A percentile compares a stretch with the other conserved stretches of the same genome.
Evolutionary conservation across 1,139 yeast genomes (phyloP).

Genomic region (Nakaseomyces sp.): DNA sequence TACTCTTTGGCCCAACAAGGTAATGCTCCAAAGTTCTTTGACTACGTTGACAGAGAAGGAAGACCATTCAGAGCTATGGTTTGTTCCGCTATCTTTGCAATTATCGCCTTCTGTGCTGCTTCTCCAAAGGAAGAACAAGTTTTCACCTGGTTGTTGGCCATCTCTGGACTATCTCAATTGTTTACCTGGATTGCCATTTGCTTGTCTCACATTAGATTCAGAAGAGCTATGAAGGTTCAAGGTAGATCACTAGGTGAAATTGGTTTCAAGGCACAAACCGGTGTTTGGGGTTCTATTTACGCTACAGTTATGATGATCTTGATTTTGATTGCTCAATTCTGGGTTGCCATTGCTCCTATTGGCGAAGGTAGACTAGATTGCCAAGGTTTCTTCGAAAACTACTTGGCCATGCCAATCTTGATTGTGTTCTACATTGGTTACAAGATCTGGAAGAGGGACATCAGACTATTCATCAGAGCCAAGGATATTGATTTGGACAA

Average conservation of each 20-base stretch:
- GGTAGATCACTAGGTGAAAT: slow-evolving; percentile 44
- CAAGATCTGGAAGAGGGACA: slow-evolving; percentile 46
- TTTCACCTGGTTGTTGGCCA: slow-evolving; percentile 52
- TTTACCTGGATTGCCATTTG: slow-evolving; percentile 56
- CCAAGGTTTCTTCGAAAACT: slow-evolving; percentile 45
- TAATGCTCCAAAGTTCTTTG: slow-evolving; percentile 47
- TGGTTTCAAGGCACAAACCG: slow-evolving; percentile 44
- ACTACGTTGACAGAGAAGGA: slow-evolving; percentile 51
- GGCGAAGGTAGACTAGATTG: slow-evolving; percentile 39
- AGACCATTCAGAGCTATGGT: slow-evolving; percentile 49
- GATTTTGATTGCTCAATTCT: slow-evolving; percentile 47
- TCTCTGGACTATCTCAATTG: slow-evolving; percentile 51
- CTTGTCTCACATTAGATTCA: slow-evolving; percentile 47
- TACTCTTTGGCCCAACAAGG: slow-evolving; percentile 51
- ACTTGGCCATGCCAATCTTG: slow-evolving; percentile 53
- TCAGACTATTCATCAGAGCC: slow-evolving; percentile 41
- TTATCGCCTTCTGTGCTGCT: slow-evolving; percentile 48
- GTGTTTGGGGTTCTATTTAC: slow-evolving; percentile 41
- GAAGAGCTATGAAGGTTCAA: slow-evolving; percentile 47
- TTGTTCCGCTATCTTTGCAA: slow-evolving; percentile 41
- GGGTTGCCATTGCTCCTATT: slow-evolving; percentile 61
- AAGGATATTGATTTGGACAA: slow-evolving; percentile 52
- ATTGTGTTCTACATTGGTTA: slow-evolving; percentile 44
- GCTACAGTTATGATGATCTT: slow-evolving; percentile 39
- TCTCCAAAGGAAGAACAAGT: slow-evolving; percentile 43